Percentiles rank a stretch among this genome's conserved stretches.
Evolutionary conservation across 169 alveolate species (phyloP).

Genomic region (Eimeria mitis): DNA sequence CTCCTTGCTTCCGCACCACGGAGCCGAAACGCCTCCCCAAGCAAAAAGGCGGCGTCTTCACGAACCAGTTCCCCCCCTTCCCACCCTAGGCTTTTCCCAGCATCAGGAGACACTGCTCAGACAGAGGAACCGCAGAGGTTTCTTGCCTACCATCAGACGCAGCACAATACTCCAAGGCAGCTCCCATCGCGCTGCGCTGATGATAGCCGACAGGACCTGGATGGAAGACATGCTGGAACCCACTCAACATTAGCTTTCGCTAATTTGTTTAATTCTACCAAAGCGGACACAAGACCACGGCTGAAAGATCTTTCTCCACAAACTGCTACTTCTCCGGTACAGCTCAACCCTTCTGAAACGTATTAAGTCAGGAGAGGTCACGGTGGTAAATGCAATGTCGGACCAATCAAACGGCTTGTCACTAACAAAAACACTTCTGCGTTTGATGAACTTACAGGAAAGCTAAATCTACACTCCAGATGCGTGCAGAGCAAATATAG

Average conservation of each 20-base stretch:
- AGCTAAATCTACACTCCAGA: background rate
- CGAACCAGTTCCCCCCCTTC: background rate
- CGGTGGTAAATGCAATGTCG: background rate
- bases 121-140: slow-evolving; percentile 19
- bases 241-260: background rate
- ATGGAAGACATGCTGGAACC: background rate
- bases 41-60: background rate
- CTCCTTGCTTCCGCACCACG: background rate
- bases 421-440: background rate
- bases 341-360: slow-evolving; percentile 4
- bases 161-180: slow-evolving; percentile 18
- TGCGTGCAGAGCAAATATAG: too few species aligned
- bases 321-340: background rate
- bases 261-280: background rate
- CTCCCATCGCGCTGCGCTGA: slow-evolving; percentile 32
- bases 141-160: slow-evolving; percentile 15
- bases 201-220: background rate
- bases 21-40: slow-evolving; percentile 23
- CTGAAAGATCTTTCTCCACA: background rate
- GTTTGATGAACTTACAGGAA: background rate
- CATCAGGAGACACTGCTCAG: background rate
- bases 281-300: background rate
- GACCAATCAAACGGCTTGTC: background rate
- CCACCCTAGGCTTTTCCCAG: slow-evolving; percentile 20
- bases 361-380: background rate